These are phyloP conservation scores for Choricystis sp. DNA, from an alignment of 139 green algal genomes.

Conservation along the genomic window DNA sequence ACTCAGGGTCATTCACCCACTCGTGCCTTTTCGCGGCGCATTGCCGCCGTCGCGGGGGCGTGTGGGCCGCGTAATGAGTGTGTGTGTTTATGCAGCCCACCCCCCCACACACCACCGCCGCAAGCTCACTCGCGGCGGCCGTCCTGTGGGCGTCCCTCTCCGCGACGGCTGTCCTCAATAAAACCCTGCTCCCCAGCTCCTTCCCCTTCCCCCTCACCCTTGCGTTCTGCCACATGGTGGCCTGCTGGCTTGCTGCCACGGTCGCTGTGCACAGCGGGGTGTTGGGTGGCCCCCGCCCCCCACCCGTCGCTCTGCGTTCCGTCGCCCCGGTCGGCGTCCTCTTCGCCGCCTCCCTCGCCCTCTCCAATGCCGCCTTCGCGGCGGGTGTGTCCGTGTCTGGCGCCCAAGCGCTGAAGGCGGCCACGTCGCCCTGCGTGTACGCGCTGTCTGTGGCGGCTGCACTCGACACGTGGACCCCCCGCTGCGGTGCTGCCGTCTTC, in stretches of 20 bases:
- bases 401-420: conserved; percentile 38
- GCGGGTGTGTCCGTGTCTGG: conserved; percentile 26
- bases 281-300: neutral
- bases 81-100: neutral
- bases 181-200: conserved; percentile 31
- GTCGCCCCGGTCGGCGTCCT: conserved; percentile 27
- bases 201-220: conserved; percentile 40
- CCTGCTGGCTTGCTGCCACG: conserved; percentile 6
- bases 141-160: neutral
- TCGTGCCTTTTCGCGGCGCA: too few relatives aligned
- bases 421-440: conserved; percentile 42
- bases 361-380: conserved; percentile 36
- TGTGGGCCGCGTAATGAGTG: too few relatives aligned
- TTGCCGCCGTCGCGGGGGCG: too few relatives aligned
- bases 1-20: too few relatives aligned
- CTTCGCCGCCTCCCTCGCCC: conserved; percentile 37
- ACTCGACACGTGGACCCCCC: conserved; percentile 26
- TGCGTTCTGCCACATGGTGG: conserved; percentile 30
- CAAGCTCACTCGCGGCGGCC: neutral
- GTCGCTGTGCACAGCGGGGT: conserved; percentile 17
- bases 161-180: conserved; percentile 22
- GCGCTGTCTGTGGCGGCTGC: conserved; percentile 20
- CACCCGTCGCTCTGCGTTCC: conserved; percentile 4
- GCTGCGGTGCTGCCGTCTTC: conserved; percentile 29
- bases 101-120: neutral